Conservation (phyloP, 176 grass and related monocot species). For the bread wheat (Triticum aestivum) region IWGSC_CS_RefSeq_v2.1 NC_057798.1:789544835-789545334, state of each 20-base stretch:
- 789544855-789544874: not conserved
- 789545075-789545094: conserved; percentile 20
- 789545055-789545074: not conserved
- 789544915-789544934: not conserved
- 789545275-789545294: conserved; percentile 76
- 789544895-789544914: not conserved
- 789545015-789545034: too few species aligned
- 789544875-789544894: too few species aligned
- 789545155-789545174: not conserved
- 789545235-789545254: not conserved
- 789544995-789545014: not conserved
- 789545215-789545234: not conserved
- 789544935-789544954: not conserved
- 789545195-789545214: not conserved
- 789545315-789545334: conserved; percentile 89
- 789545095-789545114: not conserved
- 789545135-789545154: not conserved
- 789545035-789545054: not conserved
- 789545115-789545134: not conserved
- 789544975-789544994: too few species aligned
- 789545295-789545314: conserved; percentile 81
- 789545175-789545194: not conserved
- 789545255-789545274: conserved; percentile 53
- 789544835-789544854: too few species aligned
- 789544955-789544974: not conserved